Base-by-base conservation (phyloP, 208 protist species). In the Wallacemonas sp. region DNA sequence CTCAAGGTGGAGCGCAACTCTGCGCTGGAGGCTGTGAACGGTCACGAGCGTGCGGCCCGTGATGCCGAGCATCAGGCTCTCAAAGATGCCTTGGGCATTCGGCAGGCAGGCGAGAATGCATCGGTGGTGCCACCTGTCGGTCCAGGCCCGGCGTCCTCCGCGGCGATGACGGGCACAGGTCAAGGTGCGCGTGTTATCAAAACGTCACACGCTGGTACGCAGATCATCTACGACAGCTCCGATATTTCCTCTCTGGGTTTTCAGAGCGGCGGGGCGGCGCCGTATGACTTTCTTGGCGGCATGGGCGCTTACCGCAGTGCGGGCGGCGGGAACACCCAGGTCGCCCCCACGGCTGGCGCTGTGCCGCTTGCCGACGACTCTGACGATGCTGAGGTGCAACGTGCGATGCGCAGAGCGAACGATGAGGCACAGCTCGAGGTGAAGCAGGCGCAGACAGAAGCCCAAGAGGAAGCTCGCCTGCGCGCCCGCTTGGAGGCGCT, bases 241-340 rank as follows among this genome's bases (percentile, higher is more conserved):
- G 69, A 82, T 68, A 92, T 92, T 73, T 88, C 80, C 67, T 88
- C 86, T 2, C 53, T 92, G 1, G 86, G 86, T 19, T 92, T 92
- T 45, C 67, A 78, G 5, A 39, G 54, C 12, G 68, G 64, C 24
- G 49, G 49, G 36, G 54, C 46, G 28, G 27, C 71, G 42, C 83
- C 83, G 9, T 73, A 77, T 38, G 81, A 91, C 66, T 88, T 91
- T 53, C 66, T 84, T 12, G 79, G 78, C 12, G 79, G 75, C 17
- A 49, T 70, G 22, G 73, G 62, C 2, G 70, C 63, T 41, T 62
- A 54, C 41, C 36, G 30, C 56, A n/a, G n/a, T n/a, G n/a, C n/a
- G n/a, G n/a, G n/a, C n/a, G n/a, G n/a, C n/a, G n/a, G 47, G 44
- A 24, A 44, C 21, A n/a, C 36, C 2, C 45, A 64, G 14, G 27